phyloP scores from a whole-genome alignment of 2,329 filamentous ascomycete genomes.

The Onygenales sp. region DNA sequence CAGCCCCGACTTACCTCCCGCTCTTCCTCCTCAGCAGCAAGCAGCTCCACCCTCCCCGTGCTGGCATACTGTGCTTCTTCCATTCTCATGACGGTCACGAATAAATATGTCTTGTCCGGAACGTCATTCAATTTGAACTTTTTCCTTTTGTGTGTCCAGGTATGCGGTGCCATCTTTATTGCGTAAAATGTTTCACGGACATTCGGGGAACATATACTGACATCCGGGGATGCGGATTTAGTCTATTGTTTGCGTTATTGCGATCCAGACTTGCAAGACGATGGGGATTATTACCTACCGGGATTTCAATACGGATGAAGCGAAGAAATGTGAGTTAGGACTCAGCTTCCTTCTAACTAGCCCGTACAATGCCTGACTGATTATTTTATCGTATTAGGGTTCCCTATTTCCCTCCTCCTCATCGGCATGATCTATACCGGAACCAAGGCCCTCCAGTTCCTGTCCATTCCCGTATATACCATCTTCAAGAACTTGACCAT shows the following conservation, averaged over 20 bases:
- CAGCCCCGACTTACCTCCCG: slow-evolving; percentile 23
- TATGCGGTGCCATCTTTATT: slow-evolving; percentile 37
- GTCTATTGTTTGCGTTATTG: slow-evolving; percentile 80
- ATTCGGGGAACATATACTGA: not conserved
- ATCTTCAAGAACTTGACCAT: slow-evolving; percentile 99
- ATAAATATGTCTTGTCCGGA: slow-evolving; percentile 95
- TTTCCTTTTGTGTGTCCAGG: slow-evolving; percentile 86
- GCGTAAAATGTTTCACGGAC: not conserved
- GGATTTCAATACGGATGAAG: slow-evolving; percentile 81
- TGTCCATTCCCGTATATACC: slow-evolving; percentile 96
- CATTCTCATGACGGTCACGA: slow-evolving; percentile 99
- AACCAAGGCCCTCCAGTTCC: slow-evolving; percentile 89
- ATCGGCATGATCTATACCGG: slow-evolving; percentile 99
- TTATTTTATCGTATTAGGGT: slow-evolving; percentile 55
- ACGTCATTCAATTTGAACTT: slow-evolving; percentile 86
- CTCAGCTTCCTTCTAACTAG: not conserved
- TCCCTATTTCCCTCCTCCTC: slow-evolving; percentile 87
- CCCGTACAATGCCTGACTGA: not conserved
- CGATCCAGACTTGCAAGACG: slow-evolving; percentile 76
- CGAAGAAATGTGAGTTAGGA: slow-evolving; percentile 68
- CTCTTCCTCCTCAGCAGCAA: slow-evolving; percentile 46
- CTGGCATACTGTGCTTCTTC: slow-evolving; percentile 86
- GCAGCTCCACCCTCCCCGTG: slow-evolving; percentile 72
- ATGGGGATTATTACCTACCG: slow-evolving; percentile 69
- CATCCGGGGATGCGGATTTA: slow-evolving; percentile 27